These are phyloP conservation scores for Salix arbutifolia DNA, from an alignment of 345 rosid genomes.

Conservation along the genomic window DNA sequence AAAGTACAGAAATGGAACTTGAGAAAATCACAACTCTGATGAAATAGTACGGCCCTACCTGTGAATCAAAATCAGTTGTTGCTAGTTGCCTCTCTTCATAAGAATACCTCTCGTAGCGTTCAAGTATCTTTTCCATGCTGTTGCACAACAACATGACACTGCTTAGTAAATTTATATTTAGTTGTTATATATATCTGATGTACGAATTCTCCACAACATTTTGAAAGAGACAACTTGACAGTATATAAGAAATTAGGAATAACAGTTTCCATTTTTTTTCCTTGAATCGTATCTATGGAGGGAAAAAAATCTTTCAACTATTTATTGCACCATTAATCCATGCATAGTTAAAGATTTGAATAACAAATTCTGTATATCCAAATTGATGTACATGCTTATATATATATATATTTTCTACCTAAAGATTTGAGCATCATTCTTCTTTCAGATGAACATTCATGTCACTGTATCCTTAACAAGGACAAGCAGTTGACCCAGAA, in stretches of 20 bases:
- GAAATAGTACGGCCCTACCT: not conserved
- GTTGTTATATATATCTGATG: not conserved
- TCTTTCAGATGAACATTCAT: too few species aligned
- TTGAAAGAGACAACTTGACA: not conserved
- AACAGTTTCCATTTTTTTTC: not conserved
- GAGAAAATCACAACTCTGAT: not conserved
- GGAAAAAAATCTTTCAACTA: not conserved
- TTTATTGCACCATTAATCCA: not conserved
- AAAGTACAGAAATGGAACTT: not conserved
- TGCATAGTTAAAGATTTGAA: not conserved
- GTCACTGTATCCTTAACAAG: not conserved
- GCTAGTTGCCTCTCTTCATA: conserved; percentile 23
- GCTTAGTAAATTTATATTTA: not conserved
- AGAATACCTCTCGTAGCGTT: conserved; percentile 29
- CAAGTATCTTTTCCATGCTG: conserved; percentile 37
- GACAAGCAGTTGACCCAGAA: not conserved
- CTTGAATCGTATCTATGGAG: not conserved
- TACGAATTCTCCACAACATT: not conserved
- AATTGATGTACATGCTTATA: not conserved
- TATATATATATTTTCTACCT: not conserved
- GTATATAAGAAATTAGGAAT: not conserved
- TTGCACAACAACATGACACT: not conserved
- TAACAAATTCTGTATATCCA: not conserved
- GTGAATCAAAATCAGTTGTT: conserved; percentile 16
- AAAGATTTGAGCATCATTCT: too few species aligned